Conservation (phyloP, 805 yeast species). For the Candida koratica region DNA sequence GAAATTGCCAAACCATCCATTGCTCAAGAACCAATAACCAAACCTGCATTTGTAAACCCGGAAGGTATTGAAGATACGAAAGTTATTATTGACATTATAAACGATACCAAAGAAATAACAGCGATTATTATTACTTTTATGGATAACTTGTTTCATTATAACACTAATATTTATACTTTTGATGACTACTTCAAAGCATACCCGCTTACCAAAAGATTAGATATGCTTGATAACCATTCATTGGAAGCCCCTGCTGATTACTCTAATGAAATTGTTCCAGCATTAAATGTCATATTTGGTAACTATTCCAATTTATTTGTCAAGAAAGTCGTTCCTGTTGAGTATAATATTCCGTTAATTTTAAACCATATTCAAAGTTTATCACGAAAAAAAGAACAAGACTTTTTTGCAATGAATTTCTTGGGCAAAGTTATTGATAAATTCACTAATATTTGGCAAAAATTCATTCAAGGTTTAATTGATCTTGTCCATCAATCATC, state of each 20-base stretch:
- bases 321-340: constrained; percentile 35
- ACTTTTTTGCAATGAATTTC: constrained; percentile 48
- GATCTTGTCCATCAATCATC: constrained; percentile 32
- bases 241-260: constrained; percentile 37
- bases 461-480: constrained; percentile 53
- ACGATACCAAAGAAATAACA: constrained; percentile 34
- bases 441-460: constrained; percentile 53
- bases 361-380: constrained; percentile 27
- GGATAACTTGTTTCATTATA: constrained; percentile 40
- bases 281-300: constrained; percentile 48
- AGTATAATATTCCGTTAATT: constrained; percentile 31
- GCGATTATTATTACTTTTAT: constrained; percentile 37
- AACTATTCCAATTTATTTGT: constrained; percentile 32
- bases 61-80: constrained; percentile 31
- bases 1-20: constrained; percentile 6
- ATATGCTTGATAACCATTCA: constrained; percentile 19
- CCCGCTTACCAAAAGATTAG: constrained; percentile 34
- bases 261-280: constrained; percentile 44
- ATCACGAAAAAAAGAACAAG: constrained; percentile 52
- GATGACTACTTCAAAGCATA: constrained; percentile 24
- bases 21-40: background rate
- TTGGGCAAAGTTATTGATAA: constrained; percentile 51
- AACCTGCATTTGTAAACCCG: constrained; percentile 1
- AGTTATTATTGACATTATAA: constrained; percentile 31
- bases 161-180: constrained; percentile 26